Evolutionary conservation across 257 asterid species (phyloP), one percentile per base, ranked within the genome.

Genomic region (Handroanthus guayacan): DNA sequence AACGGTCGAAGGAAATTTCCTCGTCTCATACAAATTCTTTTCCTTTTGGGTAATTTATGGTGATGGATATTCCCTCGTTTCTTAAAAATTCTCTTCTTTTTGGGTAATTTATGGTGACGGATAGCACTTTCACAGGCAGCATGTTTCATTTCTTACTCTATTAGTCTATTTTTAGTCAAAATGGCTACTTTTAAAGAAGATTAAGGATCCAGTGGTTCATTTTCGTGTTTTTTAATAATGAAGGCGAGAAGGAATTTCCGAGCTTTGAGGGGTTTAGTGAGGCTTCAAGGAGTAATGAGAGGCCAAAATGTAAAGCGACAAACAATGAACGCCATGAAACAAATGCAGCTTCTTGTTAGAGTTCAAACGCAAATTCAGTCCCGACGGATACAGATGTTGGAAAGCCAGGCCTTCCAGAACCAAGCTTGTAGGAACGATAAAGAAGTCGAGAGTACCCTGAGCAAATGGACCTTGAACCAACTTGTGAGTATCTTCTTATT

Each of bases 251-350:
- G 89, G 69, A 92, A 85, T 76, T 95, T 87, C 76, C 71, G 97
- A 85, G 94, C 97, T 47, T 79, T 91, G 87, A 91, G 87, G 83
- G 98, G 98, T 54, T 80, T 95, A 69, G 91, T 92, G 82, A 91
- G 99, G 89, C 99, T 95, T 78, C 99, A 92, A 87, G 96, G 91
- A 75, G 91, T 95, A 72, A 86, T 95, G 44, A 87, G 90, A 75
- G 89, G 99, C 57, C 88, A 89, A 51, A 92, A 86, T 11, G 97
- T 90, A 7, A 86, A 86, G 75, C 86, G 95, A 51, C 99, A 92
- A 79, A 92, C 99, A 2, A 72, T 81, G 68, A 91, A 86, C 43
- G 97, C 99, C 54, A 86, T 95, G 98, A 95, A 95, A 78, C 95
- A 91, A 47, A 89, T 95, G 99, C 99, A 95, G 87, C 94, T 95